Percentiles rank a stretch among this genome's conserved stretches.
Conservation (phyloP, 768 basidiomycete species). For the Pisolithus albus region DNA sequence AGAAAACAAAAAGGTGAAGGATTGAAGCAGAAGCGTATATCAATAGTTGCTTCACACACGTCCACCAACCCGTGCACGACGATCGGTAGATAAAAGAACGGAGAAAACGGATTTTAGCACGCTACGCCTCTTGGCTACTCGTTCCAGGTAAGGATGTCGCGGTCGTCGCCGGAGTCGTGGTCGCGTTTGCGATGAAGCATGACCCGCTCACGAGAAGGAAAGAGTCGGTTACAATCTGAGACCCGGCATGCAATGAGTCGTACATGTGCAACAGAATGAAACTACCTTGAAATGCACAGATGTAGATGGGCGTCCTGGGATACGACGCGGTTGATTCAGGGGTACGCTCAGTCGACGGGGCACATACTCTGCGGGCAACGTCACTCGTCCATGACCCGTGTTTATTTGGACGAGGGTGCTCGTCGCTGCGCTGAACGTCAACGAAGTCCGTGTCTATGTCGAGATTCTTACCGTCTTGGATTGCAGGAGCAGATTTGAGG, state of each 20-base stretch:
- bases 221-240: slow-evolving; percentile 63
- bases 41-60: too few species aligned
- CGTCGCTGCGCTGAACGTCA: slow-evolving; percentile 29
- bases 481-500: slow-evolving; percentile 27
- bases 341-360: neutral
- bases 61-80: too few species aligned
- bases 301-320: slow-evolving; percentile 73
- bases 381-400: slow-evolving; percentile 51
- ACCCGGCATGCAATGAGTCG: neutral
- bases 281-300: slow-evolving; percentile 59
- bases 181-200: slow-evolving; percentile 70
- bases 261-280: neutral
- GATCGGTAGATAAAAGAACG: too few species aligned
- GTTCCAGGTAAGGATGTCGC: slow-evolving; percentile 69
- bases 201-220: slow-evolving; percentile 61
- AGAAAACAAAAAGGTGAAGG: too few species aligned
- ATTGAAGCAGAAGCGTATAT: too few species aligned
- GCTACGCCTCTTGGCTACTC: slow-evolving; percentile 25
- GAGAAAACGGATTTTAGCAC: too few species aligned
- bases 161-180: slow-evolving; percentile 51
- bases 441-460: neutral
- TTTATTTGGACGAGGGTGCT: slow-evolving; percentile 51
- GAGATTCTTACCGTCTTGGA: slow-evolving; percentile 23
- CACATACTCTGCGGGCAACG: slow-evolving; percentile 59
- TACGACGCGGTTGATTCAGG: neutral